Evolutionary conservation across 2,329 filamentous ascomycete species (phyloP).

Genomic region (Basipetospora chlamydospora): DNA sequence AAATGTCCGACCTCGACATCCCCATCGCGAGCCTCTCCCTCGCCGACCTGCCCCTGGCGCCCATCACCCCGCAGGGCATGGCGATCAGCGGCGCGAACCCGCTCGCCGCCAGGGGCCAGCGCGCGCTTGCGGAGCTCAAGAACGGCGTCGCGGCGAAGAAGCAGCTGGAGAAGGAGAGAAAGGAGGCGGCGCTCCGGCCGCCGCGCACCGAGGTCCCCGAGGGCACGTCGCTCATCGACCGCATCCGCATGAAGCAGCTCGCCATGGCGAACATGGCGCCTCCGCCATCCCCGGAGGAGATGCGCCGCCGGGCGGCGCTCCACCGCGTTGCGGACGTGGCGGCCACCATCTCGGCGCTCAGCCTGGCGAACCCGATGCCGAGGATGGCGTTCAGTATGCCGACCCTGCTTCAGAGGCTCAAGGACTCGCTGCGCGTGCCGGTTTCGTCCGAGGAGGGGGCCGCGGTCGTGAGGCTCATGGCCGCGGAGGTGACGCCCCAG

Average conservation of each 20-base stretch:
- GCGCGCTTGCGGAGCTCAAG: conserved; percentile 55
- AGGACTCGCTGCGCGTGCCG: conserved; percentile 48
- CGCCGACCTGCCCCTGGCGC: conserved; percentile 22
- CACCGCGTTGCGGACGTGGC: conserved; percentile 55
- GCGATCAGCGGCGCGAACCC: conserved; percentile 26
- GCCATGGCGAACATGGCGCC: conserved; percentile 40
- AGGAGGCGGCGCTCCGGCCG: conserved; percentile 16
- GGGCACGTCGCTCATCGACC: conserved; percentile 58
- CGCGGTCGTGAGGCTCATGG: conserved; percentile 34
- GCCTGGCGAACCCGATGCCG: conserved; percentile 30
- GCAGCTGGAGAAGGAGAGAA: conserved; percentile 24
- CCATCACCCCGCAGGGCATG: conserved; percentile 18
- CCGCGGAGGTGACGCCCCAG: conserved; percentile 38
- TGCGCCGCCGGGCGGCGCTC: conserved; percentile 49
- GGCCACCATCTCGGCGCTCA: conserved; percentile 52
- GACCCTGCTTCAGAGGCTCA: conserved; percentile 47
- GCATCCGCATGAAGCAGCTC: conserved; percentile 57
- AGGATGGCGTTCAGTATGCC: conserved; percentile 52
- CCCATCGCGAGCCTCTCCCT: conserved; percentile 44
- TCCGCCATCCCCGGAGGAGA: conserved; percentile 40
- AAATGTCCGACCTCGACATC: conserved; percentile 18
- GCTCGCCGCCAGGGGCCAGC: conserved; percentile 50
- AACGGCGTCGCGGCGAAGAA: conserved; percentile 40
- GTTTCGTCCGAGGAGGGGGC: conserved; percentile 37
- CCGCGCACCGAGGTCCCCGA: conserved; percentile 27